phyloP scores from a whole-genome alignment of 495 filamentous ascomycete genomes.

The Hypoxylon perforatum region DNA sequence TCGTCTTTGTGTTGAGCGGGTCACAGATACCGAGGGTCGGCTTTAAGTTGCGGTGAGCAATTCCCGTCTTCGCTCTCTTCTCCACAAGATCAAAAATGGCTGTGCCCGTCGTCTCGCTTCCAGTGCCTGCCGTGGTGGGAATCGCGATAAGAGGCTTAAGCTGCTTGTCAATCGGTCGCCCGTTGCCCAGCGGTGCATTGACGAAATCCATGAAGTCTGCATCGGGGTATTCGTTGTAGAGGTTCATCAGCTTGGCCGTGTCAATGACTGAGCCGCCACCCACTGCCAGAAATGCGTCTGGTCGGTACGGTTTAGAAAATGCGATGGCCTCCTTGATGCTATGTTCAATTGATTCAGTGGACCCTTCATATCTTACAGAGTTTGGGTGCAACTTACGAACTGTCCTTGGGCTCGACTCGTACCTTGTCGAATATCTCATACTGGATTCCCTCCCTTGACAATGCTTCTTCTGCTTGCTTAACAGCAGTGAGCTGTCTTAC shows the following conservation, averaged over 20 bases:
- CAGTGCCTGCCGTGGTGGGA: constrained; percentile 95
- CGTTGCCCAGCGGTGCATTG: constrained; percentile 92
- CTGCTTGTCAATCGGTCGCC: constrained; percentile 80
- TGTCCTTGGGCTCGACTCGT: constrained; percentile 91
- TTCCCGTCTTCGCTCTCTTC: constrained; percentile 91
- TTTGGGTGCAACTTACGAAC: constrained; percentile 66
- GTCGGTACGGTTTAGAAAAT: constrained; percentile 79
- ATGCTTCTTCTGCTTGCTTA: constrained; percentile 80
- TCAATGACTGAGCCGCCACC: constrained; percentile 93
- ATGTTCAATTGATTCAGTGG: constrained; percentile 12
- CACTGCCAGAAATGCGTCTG: constrained; percentile 92
- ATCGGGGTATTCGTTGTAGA: constrained; percentile 87
- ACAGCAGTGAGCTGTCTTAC: constrained; percentile 85
- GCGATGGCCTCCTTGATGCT: constrained; percentile 88
- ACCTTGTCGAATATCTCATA: constrained; percentile 84
- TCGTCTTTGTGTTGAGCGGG: constrained; percentile 91
- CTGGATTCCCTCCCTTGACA: constrained; percentile 79
- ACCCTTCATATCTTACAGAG: not conserved
- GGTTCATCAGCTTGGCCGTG: constrained; percentile 98
- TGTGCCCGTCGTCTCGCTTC: constrained; percentile 95
- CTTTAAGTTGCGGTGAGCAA: constrained; percentile 94
- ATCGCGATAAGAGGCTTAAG: constrained; percentile 89
- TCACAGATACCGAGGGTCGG: constrained; percentile 97
- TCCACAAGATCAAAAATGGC: constrained; percentile 96
- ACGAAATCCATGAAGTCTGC: constrained; percentile 97